Evolutionary conservation across 306 rosid genomes (phyloP), one percentile per base, ranked within the genome.

Genomic region (Trifolium subterraneum): DNA sequence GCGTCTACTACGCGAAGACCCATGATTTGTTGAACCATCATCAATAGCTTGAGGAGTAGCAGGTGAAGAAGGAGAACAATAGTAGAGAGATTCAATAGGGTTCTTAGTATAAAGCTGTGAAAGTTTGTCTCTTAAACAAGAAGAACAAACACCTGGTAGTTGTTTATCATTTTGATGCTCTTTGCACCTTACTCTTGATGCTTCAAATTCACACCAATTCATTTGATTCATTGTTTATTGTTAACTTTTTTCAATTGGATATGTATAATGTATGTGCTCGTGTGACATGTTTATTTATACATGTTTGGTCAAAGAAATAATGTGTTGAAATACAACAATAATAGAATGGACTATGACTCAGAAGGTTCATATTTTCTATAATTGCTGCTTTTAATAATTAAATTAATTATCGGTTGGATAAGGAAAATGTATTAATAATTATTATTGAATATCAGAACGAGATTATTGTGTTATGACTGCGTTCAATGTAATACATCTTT

Each of bases 91-190:
- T 10, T 35, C 61, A 51, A 22, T 1, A 45, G 68, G 64, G 64
- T 52, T 70, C 2, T 15, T 76, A 55, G 12, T 39, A 47, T 68
- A 42, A 5, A 90, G 86, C 29, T 82, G 78, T 5, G 85, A 80
- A 4, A 90, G 90, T 47, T 80, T 86, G 23, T 90, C 90, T 19
- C 88, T 84, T 0, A 90, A 76, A 23, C 96, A 90, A 59, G 69
- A 59, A 0, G 92, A 82, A 4, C 96, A 90, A 64, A 90, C 96
- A 22, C 90, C 89, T 5, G 89, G 88, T 25, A 70, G 4, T 72
- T 61, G 75, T 41, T 70, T 82, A 74, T 72, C 79, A 14, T 73
- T 69, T 44, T 73, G 87, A 72, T 90, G 92, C 22, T 51, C 72
- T 59, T 71, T 84, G 89, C 96, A 90, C 44, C 39, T 55, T 47